Conservation (phyloP, 1,139 yeast species). For the Suhomyces kunorum region DNA sequence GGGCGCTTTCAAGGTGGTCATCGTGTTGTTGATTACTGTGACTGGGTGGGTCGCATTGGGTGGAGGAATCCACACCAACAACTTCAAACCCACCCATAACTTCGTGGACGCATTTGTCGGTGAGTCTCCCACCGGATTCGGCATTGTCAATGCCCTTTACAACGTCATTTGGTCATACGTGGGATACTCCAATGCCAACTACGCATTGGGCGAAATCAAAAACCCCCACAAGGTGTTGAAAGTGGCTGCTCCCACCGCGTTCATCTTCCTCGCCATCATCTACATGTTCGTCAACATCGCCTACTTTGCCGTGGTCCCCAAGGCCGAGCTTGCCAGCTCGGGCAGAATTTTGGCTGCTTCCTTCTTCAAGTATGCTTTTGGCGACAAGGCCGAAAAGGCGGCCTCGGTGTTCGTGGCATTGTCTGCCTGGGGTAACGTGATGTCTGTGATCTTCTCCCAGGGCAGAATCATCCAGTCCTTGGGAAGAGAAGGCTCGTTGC, state of each 20-base stretch:
- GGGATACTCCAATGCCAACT: constrained; percentile 76
- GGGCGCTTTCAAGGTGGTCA: constrained; percentile 70
- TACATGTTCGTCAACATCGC: constrained; percentile 64
- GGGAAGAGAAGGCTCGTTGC: constrained; percentile 52
- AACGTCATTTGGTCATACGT: constrained; percentile 81
- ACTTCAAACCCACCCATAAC: constrained; percentile 55
- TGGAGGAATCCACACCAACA: constrained; percentile 58
- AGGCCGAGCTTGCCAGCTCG: constrained; percentile 42
- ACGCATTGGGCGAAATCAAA: constrained; percentile 78
- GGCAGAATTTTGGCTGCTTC: constrained; percentile 51
- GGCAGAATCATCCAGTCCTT: constrained; percentile 52
- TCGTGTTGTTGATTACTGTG: constrained; percentile 66
- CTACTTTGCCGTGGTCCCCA: constrained; percentile 58
- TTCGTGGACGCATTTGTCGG: constrained; percentile 64
- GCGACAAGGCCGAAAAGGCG: constrained; percentile 48
- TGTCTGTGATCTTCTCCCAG: constrained; percentile 51
- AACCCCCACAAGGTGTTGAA: constrained; percentile 47
- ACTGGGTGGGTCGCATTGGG: constrained; percentile 84
- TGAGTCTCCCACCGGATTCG: constrained; percentile 64
- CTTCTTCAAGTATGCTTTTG: constrained; percentile 49
- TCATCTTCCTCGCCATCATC: constrained; percentile 64
- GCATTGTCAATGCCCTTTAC: constrained; percentile 74
- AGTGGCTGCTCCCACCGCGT: constrained; percentile 50
- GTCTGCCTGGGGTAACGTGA: constrained; percentile 51
- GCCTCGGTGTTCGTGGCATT: constrained; percentile 52